Base-by-base conservation (phyloP, 768 basidiomycete species). In the Galerina marginata region DNA sequence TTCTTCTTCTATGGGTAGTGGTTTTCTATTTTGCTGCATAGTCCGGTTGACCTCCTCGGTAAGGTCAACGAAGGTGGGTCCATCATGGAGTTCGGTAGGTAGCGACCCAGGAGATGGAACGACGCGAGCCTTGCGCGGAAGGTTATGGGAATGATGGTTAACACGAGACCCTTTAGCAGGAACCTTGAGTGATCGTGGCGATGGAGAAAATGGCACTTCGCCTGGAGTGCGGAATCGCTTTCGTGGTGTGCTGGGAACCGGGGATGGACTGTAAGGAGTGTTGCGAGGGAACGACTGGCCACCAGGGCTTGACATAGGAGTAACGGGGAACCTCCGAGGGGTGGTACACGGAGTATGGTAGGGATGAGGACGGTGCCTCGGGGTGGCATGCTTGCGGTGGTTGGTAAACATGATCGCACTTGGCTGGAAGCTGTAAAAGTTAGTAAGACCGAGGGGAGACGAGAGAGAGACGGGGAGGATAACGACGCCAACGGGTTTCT, bases 271-370 rank as follows among this genome's bases (percentile, higher is more conserved):
- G 6, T 36, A 38, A 39, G 29, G 42, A 44, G 43, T 6, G 10
- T 53, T 14, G 11, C 16, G 36, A 37, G 43, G 52, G 45, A 60
- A 4, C n/a, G 45, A 10, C 7, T 14, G 36, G 38, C 38, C 36
- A 15, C 44, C 47, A 54, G 53, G 53, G 45, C 47, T 54, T 7
- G 59, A 26, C 6, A 29, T 33, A 11, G 40, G 42, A 45, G 50
- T 33, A 44, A 11, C 36, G 38, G 25, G 3, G 38, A 1, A 11
- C 36, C 25, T 51, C 12, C 38, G 16, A n/a, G 26, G 15, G 16
- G 59, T 43, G 6, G 52, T n/a, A n/a, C n/a, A n/a, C n/a, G n/a
- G n/a, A n/a, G n/a, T n/a, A 36, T 23, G 33, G 11, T 54, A 54
- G 33, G 51, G 59, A 45, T 11, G 38, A 1, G 59, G 33, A 9